Conservation (phyloP, 2,329 filamentous ascomycete genomes). For the Colletotrichum australisinense region DNA sequence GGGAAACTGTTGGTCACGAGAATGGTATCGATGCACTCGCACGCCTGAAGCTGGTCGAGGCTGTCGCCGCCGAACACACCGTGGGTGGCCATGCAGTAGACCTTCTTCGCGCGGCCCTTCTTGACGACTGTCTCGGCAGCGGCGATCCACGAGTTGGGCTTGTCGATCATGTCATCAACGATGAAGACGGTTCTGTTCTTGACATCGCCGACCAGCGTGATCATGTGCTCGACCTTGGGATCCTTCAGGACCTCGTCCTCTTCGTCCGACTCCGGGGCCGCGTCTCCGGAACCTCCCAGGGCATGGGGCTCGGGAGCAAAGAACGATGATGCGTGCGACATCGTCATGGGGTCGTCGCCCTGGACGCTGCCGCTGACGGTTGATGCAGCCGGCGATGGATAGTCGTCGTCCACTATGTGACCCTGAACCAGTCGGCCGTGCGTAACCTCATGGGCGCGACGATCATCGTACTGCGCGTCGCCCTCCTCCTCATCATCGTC, state of each 20-base stretch:
- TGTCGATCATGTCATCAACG: constrained; percentile 99
- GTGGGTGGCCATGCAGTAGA: constrained; percentile 98
- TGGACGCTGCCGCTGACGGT: constrained; percentile 73
- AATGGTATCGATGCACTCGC: constrained; percentile 93
- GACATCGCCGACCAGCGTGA: constrained; percentile 97
- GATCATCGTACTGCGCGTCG: constrained; percentile 75
- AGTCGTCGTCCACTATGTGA: constrained; percentile 95
- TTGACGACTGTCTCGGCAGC: constrained; percentile 97
- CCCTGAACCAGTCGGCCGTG: constrained; percentile 92
- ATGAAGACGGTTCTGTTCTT: constrained; percentile 90
- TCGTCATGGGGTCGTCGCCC: constrained; percentile 84
- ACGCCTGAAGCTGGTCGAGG: constrained; percentile 88
- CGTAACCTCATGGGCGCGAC: constrained; percentile 88
- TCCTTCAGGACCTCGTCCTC: constrained; percentile 91
- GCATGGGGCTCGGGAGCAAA: constrained; percentile 79
- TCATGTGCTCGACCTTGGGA: constrained; percentile 88
- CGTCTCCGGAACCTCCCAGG: constrained; percentile 87
- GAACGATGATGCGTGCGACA: constrained; percentile 83
- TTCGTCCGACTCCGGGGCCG: constrained; percentile 85
- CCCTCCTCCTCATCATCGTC: constrained; percentile 49
- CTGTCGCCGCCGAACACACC: constrained; percentile 93
- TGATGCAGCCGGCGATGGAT: constrained; percentile 80
- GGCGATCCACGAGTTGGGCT: constrained; percentile 95
- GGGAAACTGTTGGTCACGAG: constrained; percentile 98
- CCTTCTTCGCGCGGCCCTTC: constrained; percentile 88